Percentiles rank a stretch among this genome's conserved stretches.
Evolutionary conservation across 768 basidiomycete species (phyloP).

Genomic region (Suillus fuscotomentosus): DNA sequence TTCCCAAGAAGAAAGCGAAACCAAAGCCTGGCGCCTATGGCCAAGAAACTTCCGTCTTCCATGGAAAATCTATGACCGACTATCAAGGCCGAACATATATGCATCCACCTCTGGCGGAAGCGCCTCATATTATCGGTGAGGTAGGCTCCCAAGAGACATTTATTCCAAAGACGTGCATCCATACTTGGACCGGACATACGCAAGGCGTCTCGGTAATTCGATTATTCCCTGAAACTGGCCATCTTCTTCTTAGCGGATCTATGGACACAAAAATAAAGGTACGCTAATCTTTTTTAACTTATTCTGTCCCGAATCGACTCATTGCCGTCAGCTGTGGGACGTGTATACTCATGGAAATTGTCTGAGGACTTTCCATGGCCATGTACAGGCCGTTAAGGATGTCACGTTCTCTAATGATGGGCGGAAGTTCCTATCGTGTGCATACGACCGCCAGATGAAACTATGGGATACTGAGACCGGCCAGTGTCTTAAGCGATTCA

Average conservation of each 20-base stretch:
- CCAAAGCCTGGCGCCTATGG: constrained; percentile 78
- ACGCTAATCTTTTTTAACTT: constrained; percentile 15
- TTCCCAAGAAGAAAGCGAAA: constrained; percentile 68
- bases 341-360: constrained; percentile 97
- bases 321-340: constrained; percentile 85
- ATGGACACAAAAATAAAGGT: constrained; percentile 99
- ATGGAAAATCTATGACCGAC: constrained; percentile 94
- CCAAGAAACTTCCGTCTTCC: constrained; percentile 93
- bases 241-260: constrained; percentile 88
- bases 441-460: constrained; percentile 97
- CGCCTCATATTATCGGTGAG: constrained; percentile 79
- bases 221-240: constrained; percentile 89
- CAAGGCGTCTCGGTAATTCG: constrained; percentile 94
- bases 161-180: constrained; percentile 92
- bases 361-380: constrained; percentile 94
- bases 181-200: constrained; percentile 98
- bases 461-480: constrained; percentile 99
- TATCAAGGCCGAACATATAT: constrained; percentile 99
- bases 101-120: constrained; percentile 87
- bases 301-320: constrained; percentile 6
- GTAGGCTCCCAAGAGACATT: constrained; percentile 86
- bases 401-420: constrained; percentile 95
- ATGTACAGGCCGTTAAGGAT: constrained; percentile 95
- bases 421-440: constrained; percentile 83
- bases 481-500: constrained; percentile 94